A percentile compares a stretch with the other conserved stretches of the same genome.
phyloP scores from a whole-genome alignment of 1,284 basidiomycete species.

The Phlebopus sp. region DNA sequence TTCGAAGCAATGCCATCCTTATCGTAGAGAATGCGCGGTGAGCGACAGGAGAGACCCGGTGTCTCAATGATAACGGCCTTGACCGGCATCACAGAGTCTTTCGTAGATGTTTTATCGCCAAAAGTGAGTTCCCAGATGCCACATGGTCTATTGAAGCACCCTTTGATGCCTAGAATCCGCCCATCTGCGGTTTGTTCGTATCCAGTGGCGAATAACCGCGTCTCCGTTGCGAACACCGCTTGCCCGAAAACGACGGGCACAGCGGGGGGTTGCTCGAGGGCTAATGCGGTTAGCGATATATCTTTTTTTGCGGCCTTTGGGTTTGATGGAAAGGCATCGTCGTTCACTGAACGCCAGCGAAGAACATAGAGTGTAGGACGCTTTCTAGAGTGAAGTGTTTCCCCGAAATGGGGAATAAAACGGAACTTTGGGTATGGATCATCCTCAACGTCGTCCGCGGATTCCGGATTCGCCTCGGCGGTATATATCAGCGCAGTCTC shows the following conservation, averaged over 20 bases:
- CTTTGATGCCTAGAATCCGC: conserved; percentile 56
- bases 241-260: conserved; percentile 47
- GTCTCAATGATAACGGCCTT: conserved; percentile 39
- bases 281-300: conserved; percentile 13
- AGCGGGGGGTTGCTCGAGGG: conserved; percentile 3
- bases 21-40: conserved; percentile 47
- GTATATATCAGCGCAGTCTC: conserved; percentile 54
- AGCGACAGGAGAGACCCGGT: conserved; percentile 49
- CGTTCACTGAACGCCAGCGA: conserved; percentile 34
- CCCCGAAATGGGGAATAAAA: conserved; percentile 55
- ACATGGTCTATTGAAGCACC: conserved; percentile 61
- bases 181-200: conserved; percentile 58
- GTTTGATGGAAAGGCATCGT: not conserved
- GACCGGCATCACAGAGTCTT: too few species aligned
- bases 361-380: conserved; percentile 50
- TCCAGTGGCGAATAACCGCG: conserved; percentile 54
- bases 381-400: conserved; percentile 47
- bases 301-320: conserved; percentile 1
- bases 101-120: not conserved
- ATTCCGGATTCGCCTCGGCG: conserved; percentile 47
- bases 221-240: conserved; percentile 45
- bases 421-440: conserved; percentile 49
- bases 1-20: conserved; percentile 20
- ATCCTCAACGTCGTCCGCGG: conserved; percentile 23
- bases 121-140: conserved; percentile 52